Conservation (phyloP, 257 asterid genomes). For the Solanum virginianum region DNA sequence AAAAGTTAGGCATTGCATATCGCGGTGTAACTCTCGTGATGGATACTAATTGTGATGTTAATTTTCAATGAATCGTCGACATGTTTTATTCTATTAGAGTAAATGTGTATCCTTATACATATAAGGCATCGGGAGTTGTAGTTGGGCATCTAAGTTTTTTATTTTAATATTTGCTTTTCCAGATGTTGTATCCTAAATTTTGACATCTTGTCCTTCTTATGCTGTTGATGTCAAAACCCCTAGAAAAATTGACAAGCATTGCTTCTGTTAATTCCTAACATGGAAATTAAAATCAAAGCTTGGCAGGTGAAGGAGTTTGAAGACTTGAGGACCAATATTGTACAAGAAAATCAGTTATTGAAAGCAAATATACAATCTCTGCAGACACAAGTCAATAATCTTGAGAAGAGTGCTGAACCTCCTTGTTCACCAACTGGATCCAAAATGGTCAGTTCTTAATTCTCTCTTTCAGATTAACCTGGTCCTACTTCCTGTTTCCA, state of each 20-base stretch:
- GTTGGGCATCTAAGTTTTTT: not conserved
- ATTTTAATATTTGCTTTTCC: not conserved
- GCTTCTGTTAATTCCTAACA: slow-evolving; percentile 27
- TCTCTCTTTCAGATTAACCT: not conserved
- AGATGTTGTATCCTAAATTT: not conserved
- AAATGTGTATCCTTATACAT: not conserved
- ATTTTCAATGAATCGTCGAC: not conserved
- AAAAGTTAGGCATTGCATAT: not conserved
- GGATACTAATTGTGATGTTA: not conserved
- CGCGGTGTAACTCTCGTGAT: not conserved
- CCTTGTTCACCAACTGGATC: slow-evolving; percentile 21
- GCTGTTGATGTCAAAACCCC: not conserved
- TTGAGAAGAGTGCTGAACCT: slow-evolving; percentile 22
- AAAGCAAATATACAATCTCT: slow-evolving; percentile 30
- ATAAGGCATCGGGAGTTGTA: not conserved
- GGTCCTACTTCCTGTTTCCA: not conserved
- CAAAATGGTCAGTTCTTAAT: slow-evolving; percentile 24
- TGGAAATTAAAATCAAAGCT: slow-evolving; percentile 36
- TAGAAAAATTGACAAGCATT: not conserved
- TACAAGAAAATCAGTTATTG: slow-evolving; percentile 41
- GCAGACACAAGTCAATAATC: slow-evolving; percentile 39
- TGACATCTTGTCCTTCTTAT: not conserved
- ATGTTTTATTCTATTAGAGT: not conserved
- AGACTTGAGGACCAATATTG: slow-evolving; percentile 36
- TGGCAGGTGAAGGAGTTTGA: slow-evolving; percentile 71